Evolutionary conservation across 805 yeast species (phyloP), one percentile per base, ranked within the genome.

Genomic region (Saturnispora silvae): DNA sequence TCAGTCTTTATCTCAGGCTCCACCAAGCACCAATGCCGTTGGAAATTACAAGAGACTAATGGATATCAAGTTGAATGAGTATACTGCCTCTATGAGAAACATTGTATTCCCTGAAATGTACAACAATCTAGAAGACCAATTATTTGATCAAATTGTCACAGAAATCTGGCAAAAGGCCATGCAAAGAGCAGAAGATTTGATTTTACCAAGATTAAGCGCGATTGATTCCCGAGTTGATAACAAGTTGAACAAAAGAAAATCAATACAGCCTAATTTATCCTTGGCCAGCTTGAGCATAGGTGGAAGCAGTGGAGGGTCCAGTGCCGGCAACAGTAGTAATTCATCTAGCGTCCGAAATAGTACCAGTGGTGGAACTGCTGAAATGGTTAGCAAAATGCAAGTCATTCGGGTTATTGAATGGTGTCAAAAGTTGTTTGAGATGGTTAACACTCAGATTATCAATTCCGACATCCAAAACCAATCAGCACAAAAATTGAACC

Each of bases 101-200:
- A 48, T 45, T 16, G 44, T 48, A 9, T 40, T 54, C 4, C 45
- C 45, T 15, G 51, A 47, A 25, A 42, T 55, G 19, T 56, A 53
- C 34, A 53, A 54, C 31, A 53, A 49, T 33, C 32, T 56, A 33
- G 60, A 57, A 38, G 54, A 57, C 3, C 50, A 49, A 17, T 44
- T 55, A 20, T 56, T 57, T 37, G 55, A 53, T 41, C 46, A 47
- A 9, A 48, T 57, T 22, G 40, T 52, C 9, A 37, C 43, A 6
- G 79, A 77, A 35, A 73, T 89, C 0, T 89, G 97, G 97, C 60
- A 63, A n/a, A 75, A 75, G 10, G 75, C 85, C 2, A 62, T 89
- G 6, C 58, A 64, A 3, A 66, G 76, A 18, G 81, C 89, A 1
- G 95, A 85, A 49, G 68, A 66, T 27, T 60, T 89, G 14, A 53